Evolutionary conservation across 2,329 filamentous ascomycete genomes (phyloP), one percentile per base, ranked within the genome.

Genomic region (Colletotrichum horii): DNA sequence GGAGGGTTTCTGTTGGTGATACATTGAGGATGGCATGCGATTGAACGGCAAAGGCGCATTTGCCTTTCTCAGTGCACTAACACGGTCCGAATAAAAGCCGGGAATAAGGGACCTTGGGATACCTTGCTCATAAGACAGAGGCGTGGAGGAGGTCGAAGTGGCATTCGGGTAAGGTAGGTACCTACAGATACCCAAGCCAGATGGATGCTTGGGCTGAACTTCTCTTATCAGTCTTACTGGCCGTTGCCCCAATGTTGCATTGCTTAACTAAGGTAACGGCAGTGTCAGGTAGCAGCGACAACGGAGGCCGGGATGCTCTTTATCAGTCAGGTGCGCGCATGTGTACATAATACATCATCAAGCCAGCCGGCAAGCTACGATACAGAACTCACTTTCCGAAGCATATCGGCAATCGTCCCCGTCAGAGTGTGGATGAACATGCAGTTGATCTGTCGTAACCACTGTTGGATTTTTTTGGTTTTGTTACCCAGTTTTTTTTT

Each of bases 391-490:
- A 22, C 28, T 32, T 15, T 34, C 26, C 28, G 58, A 60, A 71
- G 71, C 22, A 28, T 52, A 52, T 66, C 71, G 64, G 64, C 55
- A 61, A 43, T 55, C 38, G 26, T 19, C 12, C 11, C 55, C 22
- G 34, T 36, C 28, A 66, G 64, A 66, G 48, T 71, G 67, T 71
- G 71, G 60, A 74, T 66, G 71, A 74, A 71, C 67, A 58, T 65
- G 71, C 56, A 43, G 66, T 70, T 64, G 8, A 58, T 24, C 22
- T 73, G 38, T 43, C 32, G 58, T 43, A n/a, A 48, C 19, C 16
- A 71, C 67, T 52, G 38, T 24, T 61, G 26, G 9, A 66, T 48
- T n/a, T n/a, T n/a, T n/a, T n/a, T n/a, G n/a, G n/a, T n/a, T n/a
- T n/a, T n/a, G n/a, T n/a, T n/a, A n/a, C n/a, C n/a, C n/a, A n/a